phyloP scores from a whole-genome alignment of 257 asterid species.

The Oldenlandia corymbosa region DNA sequence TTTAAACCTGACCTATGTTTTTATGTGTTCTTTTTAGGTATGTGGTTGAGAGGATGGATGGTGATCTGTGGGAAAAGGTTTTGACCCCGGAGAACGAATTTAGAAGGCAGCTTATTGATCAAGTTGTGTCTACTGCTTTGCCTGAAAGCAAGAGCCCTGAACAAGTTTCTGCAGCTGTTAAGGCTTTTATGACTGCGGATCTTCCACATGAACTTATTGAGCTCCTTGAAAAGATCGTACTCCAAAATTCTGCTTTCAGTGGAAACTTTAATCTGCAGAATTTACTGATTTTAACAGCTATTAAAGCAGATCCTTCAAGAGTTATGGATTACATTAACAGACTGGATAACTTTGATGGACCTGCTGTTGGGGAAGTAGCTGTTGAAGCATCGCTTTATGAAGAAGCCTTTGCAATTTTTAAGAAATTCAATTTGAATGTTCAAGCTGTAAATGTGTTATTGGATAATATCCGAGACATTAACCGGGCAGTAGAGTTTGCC shows the following conservation, averaged over 20 bases:
- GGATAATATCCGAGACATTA: conserved; percentile 84
- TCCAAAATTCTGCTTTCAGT: conserved; percentile 95
- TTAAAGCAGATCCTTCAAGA: conserved; percentile 94
- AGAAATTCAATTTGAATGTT: conserved; percentile 94
- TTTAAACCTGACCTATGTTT: not conserved
- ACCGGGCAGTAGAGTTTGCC: conserved; percentile 96
- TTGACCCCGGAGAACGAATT: conserved; percentile 95
- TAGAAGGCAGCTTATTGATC: conserved; percentile 96
- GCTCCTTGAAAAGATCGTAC: conserved; percentile 97
- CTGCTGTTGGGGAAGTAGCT: conserved; percentile 99
- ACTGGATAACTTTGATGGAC: conserved; percentile 98
- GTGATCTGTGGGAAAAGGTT: conserved; percentile 93
- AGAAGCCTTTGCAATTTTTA: conserved; percentile 95
- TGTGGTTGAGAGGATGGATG: conserved; percentile 98
- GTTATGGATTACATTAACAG: conserved; percentile 97
- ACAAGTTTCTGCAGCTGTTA: conserved; percentile 99
- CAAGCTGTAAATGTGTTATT: conserved; percentile 94
- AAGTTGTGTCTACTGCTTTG: conserved; percentile 98
- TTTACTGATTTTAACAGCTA: conserved; percentile 87
- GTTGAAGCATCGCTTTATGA: conserved; percentile 89
- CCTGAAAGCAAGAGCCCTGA: conserved; percentile 99
- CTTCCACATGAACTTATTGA: conserved; percentile 98
- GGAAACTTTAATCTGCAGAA: conserved; percentile 98
- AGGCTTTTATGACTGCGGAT: conserved; percentile 99
- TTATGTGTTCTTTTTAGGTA: conserved; percentile 42